Evolutionary conservation across 495 filamentous ascomycete species (phyloP).

Genomic region (Daldinia bambusicola): DNA sequence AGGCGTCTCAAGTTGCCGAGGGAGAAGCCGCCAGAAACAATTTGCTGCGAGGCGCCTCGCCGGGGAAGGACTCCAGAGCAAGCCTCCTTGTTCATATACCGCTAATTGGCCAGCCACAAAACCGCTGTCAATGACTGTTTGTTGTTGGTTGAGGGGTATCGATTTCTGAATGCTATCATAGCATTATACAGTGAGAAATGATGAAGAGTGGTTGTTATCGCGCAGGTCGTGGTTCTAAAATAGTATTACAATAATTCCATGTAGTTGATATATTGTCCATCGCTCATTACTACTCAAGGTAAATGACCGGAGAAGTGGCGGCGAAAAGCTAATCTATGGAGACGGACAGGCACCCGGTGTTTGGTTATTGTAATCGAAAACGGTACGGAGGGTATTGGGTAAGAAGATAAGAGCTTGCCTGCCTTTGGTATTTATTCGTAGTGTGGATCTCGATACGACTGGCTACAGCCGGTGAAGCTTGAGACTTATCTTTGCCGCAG

Average conservation of each 20-base stretch:
- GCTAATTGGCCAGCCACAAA: neutral
- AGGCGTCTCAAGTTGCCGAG: conserved; percentile 19
- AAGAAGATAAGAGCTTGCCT: neutral
- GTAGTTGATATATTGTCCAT: conserved; percentile 9
- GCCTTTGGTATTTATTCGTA: neutral
- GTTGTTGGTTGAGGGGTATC: conserved; percentile 26
- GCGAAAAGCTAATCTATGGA: neutral
- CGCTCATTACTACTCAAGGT: neutral
- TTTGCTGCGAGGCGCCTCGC: conserved; percentile 30
- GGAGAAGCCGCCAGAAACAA: conserved; percentile 14
- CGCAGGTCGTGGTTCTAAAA: neutral
- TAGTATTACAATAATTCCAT: neutral
- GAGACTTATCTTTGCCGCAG: conserved; percentile 70
- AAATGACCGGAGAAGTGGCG: neutral
- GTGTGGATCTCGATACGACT: conserved; percentile 6
- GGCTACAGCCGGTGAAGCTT: neutral
- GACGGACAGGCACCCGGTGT: neutral
- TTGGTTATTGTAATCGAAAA: conserved; percentile 11
- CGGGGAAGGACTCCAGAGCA: conserved; percentile 10
- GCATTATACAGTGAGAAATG: conserved; percentile 3
- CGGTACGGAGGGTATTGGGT: neutral
- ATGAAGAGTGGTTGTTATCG: neutral
- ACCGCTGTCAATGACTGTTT: conserved; percentile 12
- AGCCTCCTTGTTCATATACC: neutral
- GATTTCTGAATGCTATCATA: conserved; percentile 3